Evolutionary conservation across 2,329 filamentous ascomycete species (phyloP).

Genomic region (Penicillium polonicum): DNA sequence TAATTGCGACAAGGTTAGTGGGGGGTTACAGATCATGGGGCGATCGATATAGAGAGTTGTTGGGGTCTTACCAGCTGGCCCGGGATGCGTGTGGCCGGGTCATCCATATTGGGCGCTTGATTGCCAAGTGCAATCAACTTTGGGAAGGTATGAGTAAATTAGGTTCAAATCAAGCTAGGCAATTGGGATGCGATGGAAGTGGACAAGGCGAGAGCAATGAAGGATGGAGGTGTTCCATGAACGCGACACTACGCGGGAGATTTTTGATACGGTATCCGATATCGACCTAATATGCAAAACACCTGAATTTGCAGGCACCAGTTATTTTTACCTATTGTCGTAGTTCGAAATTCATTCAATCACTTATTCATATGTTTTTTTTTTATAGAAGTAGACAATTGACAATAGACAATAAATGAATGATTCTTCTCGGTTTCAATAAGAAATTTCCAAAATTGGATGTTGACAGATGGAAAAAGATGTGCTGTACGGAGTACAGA

Average conservation of each 20-base stretch:
- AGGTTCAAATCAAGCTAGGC: neutral
- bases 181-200: constrained; percentile 18
- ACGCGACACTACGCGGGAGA: constrained; percentile 37
- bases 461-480: neutral
- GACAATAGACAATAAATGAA: no score
- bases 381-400: no score
- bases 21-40: neutral
- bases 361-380: no score
- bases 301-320: constrained; percentile 24
- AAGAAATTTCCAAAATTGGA: no score
- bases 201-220: neutral
- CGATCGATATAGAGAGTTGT: constrained; percentile 2
- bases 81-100: constrained; percentile 48
- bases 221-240: constrained; percentile 2
- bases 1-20: constrained; percentile 14
- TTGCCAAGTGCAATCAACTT: constrained; percentile 10
- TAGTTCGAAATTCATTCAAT: neutral
- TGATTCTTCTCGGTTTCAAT: neutral
- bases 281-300: constrained; percentile 18
- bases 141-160: neutral
- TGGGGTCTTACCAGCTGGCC: constrained; percentile 44
- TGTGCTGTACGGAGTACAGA: neutral
- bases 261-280: constrained; percentile 29
- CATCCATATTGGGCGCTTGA: constrained; percentile 42
- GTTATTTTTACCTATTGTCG: neutral